Base-by-base conservation (phyloP, 352 stramenopile genomes). In the Globisporangium iwayamae region DNA sequence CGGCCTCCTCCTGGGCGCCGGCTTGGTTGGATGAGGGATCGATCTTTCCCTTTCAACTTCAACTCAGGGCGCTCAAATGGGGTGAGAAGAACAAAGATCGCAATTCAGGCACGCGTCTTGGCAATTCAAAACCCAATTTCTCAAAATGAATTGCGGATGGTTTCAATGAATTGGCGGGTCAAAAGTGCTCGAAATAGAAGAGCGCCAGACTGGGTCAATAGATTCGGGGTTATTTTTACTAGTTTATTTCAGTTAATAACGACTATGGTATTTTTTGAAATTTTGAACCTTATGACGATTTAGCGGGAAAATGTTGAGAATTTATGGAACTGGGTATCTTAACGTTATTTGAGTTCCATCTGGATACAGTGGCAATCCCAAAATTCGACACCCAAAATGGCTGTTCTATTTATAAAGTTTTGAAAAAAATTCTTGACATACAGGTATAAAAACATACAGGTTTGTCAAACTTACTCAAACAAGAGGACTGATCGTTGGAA, bases 91-190 rank as follows among this genome's bases (percentile, higher is more conserved):
- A 55, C 25, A 28, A 55, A 55, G 48, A 55, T 55, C 48, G 48
- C 48, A 4, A 38, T 38, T 46, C 32, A 11, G 28, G 20, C 28
- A 56, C 50, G 28, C 13, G 51, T 9, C 50, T 20, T 8, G 7
- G 30, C 52, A 57, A 57, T 57, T 32, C 52, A 46, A 13, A 43
- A 41, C 51, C 51, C 43, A 30, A 56, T 56, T 43, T 56, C 6
- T 41, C 11, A 14, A 14, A 55, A 20, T 34, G 48, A 55, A 55
- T 55, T 55, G 48, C 5, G 1, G 16, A 13, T 8, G 22, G 20
- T n/a, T 10, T 4, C 2, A 46, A 46, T 46, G 39, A 46, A 46
- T 46, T n/a, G 39, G 4, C 4, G 20, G 30, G 7, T 32, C 46
- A 52, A 16, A 18, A 32, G 3, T 14, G 36, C 36, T 41, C 36